Base-by-base conservation (phyloP, 305 asterid genomes). In the Plantago coronopus region DNA sequence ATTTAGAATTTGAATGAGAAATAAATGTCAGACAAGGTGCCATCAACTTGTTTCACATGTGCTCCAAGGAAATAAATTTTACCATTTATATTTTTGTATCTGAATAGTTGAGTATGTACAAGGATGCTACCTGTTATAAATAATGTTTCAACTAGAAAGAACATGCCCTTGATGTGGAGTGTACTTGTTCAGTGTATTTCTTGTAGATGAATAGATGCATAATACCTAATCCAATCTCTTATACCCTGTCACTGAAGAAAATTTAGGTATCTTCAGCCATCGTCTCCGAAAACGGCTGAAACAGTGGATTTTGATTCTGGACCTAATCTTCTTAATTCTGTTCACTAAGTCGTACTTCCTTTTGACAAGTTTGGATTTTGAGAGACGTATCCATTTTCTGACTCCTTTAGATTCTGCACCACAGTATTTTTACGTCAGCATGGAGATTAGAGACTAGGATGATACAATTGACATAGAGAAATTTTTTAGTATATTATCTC, bases 231-330 rank as follows among this genome's bases (percentile, higher is more conserved):
- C 64, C 60, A 74, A 69, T 72, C 63, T 80, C 58, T 62, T 69
- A 29, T 83, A 83, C 54, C 61, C 68, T 54, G 68, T 78, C 17
- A 64, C 56, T 38, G 79, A 64, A 71, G 86, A 76, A 48, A 78
- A 76, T 61, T 16, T 75, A 20, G 79, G 73, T 47, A 78, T 53
- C 48, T 51, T 72, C 44, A 80, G 65, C 81, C 84, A 80, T 54
- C 59, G 71, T 57, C 63, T 68, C 59, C 55, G 71, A 25, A 83
- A 75, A 34, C 62, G 67, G 61, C 63, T 60, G 54, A 83, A 72
- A 63, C 83, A 69, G 4, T 72, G 78, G 54, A 80, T 76, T 64
- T 68, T 80, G 47, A 80, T 63, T 76, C 84, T 78, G 5, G 79
- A 76, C 5, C 66, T 70, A 16, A 80, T 72, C 69, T 81, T 65